Percentiles rank a stretch among this genome's conserved stretches.
Conservation (phyloP, 2,329 filamentous ascomycete genomes). For the Dothiorella sarmentorum region DNA sequence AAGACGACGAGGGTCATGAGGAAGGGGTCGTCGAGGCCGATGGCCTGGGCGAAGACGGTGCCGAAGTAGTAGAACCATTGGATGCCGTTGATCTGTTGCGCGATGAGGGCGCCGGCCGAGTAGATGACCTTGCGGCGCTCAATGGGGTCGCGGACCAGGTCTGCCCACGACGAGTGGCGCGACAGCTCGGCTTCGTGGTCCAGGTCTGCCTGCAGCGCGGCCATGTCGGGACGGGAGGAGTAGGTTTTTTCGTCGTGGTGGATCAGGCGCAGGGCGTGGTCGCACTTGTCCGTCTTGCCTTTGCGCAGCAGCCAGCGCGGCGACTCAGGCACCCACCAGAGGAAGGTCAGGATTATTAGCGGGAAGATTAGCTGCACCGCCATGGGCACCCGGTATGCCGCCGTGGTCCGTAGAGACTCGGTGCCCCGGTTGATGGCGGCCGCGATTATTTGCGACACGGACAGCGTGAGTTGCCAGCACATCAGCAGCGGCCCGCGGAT, state of each 20-base stretch:
- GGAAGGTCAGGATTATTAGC: slow-evolving; percentile 22
- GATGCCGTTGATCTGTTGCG: slow-evolving; percentile 51
- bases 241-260: slow-evolving; percentile 33
- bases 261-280: slow-evolving; percentile 34
- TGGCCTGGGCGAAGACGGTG: slow-evolving; percentile 43
- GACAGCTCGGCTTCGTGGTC: slow-evolving; percentile 26
- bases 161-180: slow-evolving; percentile 37
- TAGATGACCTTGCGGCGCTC: slow-evolving; percentile 48
- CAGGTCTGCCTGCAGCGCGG: slow-evolving; percentile 24
- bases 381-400: slow-evolving; percentile 24
- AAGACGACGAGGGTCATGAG: slow-evolving; percentile 43
- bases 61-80: slow-evolving; percentile 48
- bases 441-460: slow-evolving; percentile 38
- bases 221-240: slow-evolving; percentile 28
- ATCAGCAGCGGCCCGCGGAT: slow-evolving; percentile 37
- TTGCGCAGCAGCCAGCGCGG: slow-evolving; percentile 23
- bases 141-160: slow-evolving; percentile 43
- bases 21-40: slow-evolving; percentile 43
- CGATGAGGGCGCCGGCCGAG: slow-evolving; percentile 43
- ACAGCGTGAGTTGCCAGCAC: slow-evolving; percentile 41
- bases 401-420: slow-evolving; percentile 25
- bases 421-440: slow-evolving; percentile 34
- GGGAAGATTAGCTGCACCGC: slow-evolving; percentile 26
- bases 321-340: slow-evolving; percentile 23
- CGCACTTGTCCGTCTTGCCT: slow-evolving; percentile 20